Evolutionary conservation across 2,329 filamentous ascomycete species (phyloP), one percentile per base, ranked within the genome.

Genomic region (Corniculantispora saksenae): DNA sequence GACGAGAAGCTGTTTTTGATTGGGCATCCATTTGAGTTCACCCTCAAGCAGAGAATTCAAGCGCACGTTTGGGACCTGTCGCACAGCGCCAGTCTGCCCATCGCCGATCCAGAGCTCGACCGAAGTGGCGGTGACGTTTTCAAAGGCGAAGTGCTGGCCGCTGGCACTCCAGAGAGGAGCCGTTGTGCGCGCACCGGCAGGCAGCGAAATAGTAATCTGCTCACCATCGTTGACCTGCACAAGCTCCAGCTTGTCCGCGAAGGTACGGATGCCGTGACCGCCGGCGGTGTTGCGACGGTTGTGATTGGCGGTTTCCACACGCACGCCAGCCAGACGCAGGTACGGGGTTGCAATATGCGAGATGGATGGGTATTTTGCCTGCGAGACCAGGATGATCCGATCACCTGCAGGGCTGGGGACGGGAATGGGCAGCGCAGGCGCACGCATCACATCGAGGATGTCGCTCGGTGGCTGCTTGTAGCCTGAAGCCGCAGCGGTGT

Each of bases 361-460:
- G 50, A 63, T 63, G 43, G 51, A 50, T 1, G 61, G 61, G 43
- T 63, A 63, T 21, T 56, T 63, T n/a, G 38, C 35, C 10, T 27
- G 43, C 40, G 51, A 63, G 23, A 63, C 61, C 3, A 63, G 53
- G 29, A 63, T 57, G 51, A 56, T 48, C 8, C 61, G 15, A 50
- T 63, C 51, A 13, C 50, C 50, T 12, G 61, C n/a, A n/a, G 61
- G 61, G 35, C 51, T 63, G 12, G 50, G 13, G 13, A 48, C 40
- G 9, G 40, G 43, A 21, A 40, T 27, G 10, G 61, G 61, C 50
- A 63, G 27, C 12, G 61, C n/a, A 38, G 61, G 53, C 21, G 61
- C 61, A 17, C 38, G 61, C 61, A 63, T 63, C n/a, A 63, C 61
- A 40, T 63, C 53, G 35, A 63, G 40, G 19, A 63, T 56, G n/a